Conservation (phyloP, 495 filamentous ascomycete genomes). For the Pyrenopolyporus hunteri region DNA sequence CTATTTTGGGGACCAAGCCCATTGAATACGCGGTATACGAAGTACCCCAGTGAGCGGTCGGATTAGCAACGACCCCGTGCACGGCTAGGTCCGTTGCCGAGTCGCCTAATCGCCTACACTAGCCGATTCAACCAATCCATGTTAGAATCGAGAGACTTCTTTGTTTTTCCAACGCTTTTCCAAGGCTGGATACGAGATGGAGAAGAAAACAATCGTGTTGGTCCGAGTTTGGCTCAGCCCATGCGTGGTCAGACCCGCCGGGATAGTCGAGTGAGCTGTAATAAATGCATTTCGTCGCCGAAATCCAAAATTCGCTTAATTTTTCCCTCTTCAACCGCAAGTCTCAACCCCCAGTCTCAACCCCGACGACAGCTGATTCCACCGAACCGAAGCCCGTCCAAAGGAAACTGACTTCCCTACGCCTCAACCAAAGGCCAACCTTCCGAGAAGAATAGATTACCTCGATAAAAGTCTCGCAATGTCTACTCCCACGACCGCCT, state of each 20-base stretch:
- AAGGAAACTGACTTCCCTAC: no score
- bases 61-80: no score
- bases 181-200: constrained; percentile 27
- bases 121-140: background rate
- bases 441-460: no score
- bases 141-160: background rate
- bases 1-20: constrained; percentile 16
- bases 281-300: constrained; percentile 8
- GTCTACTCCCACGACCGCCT: constrained; percentile 29
- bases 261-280: background rate
- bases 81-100: constrained; percentile 11
- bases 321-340: background rate
- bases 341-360: background rate
- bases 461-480: no score
- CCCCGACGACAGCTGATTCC: no score
- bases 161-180: background rate
- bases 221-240: constrained; percentile 7
- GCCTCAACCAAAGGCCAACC: no score
- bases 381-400: no score
- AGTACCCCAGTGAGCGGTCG: no score
- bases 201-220: background rate
- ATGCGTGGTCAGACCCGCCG: background rate
- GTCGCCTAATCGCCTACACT: constrained; percentile 1
- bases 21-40: background rate
- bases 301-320: background rate